phyloP scores from a whole-genome alignment of 1,284 basidiomycete genomes.

The Tremellales sp. region DNA sequence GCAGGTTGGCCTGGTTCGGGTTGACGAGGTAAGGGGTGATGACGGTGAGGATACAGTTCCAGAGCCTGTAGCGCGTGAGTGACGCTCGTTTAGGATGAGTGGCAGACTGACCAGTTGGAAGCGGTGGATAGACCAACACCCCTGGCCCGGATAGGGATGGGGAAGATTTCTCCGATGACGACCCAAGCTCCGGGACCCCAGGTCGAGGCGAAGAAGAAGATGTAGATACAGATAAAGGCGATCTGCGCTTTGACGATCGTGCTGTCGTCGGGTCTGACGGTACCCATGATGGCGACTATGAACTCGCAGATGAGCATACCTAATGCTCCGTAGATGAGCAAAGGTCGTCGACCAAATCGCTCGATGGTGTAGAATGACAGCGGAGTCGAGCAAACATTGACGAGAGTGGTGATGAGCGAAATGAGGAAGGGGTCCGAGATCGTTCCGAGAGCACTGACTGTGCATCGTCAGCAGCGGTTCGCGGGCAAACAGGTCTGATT shows the following conservation, averaged over 20 bases:
- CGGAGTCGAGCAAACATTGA: constrained; percentile 60
- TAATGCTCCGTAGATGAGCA: constrained; percentile 64
- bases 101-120: constrained; percentile 54
- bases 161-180: constrained; percentile 60
- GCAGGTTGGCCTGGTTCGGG: constrained; percentile 53
- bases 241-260: constrained; percentile 39
- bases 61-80: constrained; percentile 58
- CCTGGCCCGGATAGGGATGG: constrained; percentile 73
- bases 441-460: background rate
- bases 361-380: constrained; percentile 49
- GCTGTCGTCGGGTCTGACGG: constrained; percentile 27
- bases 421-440: constrained; percentile 71
- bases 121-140: constrained; percentile 77
- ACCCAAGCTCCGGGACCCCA: constrained; percentile 78
- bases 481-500: constrained; percentile 54
- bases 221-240: constrained; percentile 56
- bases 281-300: constrained; percentile 62
- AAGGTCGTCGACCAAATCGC: constrained; percentile 64
- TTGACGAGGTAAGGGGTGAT: constrained; percentile 69
- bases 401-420: constrained; percentile 67
- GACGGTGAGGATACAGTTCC: constrained; percentile 67
- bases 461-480: background rate
- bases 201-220: constrained; percentile 73
- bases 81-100: background rate
- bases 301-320: constrained; percentile 71